Conservation (phyloP, 2,329 filamentous ascomycete genomes). For the Cladosporium sp. region DNA sequence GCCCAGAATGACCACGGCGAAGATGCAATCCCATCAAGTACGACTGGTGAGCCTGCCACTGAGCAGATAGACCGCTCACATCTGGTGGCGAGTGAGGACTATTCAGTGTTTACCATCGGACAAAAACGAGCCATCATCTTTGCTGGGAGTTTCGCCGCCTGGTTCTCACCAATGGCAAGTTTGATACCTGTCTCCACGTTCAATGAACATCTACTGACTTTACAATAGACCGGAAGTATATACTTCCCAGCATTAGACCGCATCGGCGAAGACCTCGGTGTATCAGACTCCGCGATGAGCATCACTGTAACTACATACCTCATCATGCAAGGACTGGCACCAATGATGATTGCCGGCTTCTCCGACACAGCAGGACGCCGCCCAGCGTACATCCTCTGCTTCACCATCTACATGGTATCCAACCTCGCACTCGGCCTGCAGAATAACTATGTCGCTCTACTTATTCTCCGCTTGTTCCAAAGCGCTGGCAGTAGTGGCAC, state of each 20-base stretch:
- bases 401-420: conserved; percentile 37
- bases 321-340: conserved; percentile 36
- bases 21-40: neutral
- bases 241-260: conserved; percentile 42
- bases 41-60: neutral
- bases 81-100: conserved; percentile 25
- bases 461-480: conserved; percentile 64
- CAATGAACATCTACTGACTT: neutral
- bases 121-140: conserved; percentile 36
- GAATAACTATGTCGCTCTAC: conserved; percentile 45
- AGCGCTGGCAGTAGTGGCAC: conserved; percentile 67
- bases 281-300: conserved; percentile 48
- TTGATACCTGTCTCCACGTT: too few species aligned
- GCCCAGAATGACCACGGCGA: neutral
- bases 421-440: conserved; percentile 39
- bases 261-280: conserved; percentile 41
- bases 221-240: conserved; percentile 36
- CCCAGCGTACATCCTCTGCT: conserved; percentile 36
- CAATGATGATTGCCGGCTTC: conserved; percentile 35
- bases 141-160: conserved; percentile 29
- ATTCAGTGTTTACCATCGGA: conserved; percentile 33
- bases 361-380: conserved; percentile 35
- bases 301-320: conserved; percentile 54
- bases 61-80: conserved; percentile 2
- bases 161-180: conserved; percentile 32